Base-by-base conservation (phyloP, 768 basidiomycete genomes). In the Lactarius sanguifluus region DNA sequence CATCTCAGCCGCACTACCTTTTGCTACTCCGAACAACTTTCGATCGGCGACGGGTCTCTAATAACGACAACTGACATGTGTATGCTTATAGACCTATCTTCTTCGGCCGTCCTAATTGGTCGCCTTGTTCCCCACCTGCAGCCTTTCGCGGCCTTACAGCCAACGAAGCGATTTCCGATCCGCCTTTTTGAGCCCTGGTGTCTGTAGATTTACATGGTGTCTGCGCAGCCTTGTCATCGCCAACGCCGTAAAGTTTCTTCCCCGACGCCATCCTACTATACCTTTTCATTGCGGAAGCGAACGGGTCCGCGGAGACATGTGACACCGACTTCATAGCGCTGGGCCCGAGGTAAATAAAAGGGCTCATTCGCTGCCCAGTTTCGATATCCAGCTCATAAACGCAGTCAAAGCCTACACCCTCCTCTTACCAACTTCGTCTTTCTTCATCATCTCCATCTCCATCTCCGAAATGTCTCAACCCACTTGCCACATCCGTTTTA, bases 401-500 rank as follows among this genome's bases (percentile, higher is more conserved):
- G 13, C 50, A 50, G 50, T 6, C 23, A 15, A 15, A 15, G 23
- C 2, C 50, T 6, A 15, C 50, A 15, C 50, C 25, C 50, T 52
- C 50, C 0, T 52, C 50, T 12, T 16, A 13, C 23, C 5, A 5
- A 15, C 50, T 1, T 10, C 32, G 1, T 34, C 32, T 10, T 34
- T 32, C 32, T 0, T 8, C 55, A 34, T 20, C 18, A 1, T 36
- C 34, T 2, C 18, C 32, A 25, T 52, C 56, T 20, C 2, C 34
- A 32, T 34, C 34, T 20, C n/a, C 16, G n/a, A 18, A 58, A 59
- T 64, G 57, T 20, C 50, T 40, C 36, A n/a, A 28, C 10, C 5
- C 57, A 18, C 32, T 20, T 41, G 52, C 38, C 50, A 60, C 64
- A 15, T 45, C 40, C 32, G 64, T 41, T 40, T 56, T 18, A 20